Evolutionary conservation across 257 asterid genomes (phyloP).

Genomic region (Primulina eburnea): DNA sequence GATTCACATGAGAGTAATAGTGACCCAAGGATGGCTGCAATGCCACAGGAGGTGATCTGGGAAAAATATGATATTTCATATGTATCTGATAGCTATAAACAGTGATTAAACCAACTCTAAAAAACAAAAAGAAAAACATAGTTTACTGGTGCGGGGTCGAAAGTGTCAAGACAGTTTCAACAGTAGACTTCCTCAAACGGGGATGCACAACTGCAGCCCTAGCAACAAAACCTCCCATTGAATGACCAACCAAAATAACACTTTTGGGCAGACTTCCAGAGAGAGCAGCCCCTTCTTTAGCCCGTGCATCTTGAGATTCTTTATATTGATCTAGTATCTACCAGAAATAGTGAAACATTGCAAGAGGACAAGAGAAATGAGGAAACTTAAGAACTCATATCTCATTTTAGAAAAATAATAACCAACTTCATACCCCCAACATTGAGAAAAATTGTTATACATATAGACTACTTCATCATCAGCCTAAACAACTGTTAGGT

Average conservation of each 20-base stretch:
- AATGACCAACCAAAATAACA: slow-evolving; percentile 96
- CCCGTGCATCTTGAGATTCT: slow-evolving; percentile 58
- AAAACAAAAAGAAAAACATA: slow-evolving; percentile 17
- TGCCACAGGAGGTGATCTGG: slow-evolving; percentile 88
- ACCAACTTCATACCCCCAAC: slow-evolving; percentile 13
- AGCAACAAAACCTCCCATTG: slow-evolving; percentile 99
- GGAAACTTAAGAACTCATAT: slow-evolving; percentile 5
- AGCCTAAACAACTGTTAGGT: too few relatives aligned
- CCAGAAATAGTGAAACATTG: slow-evolving; percentile 15
- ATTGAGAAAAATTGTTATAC: slow-evolving; percentile 7
- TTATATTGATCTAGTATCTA: slow-evolving; percentile 85
- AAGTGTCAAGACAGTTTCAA: slow-evolving; percentile 88
- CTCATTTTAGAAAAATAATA: background rate
- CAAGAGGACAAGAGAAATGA: background rate
- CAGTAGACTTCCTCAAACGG: slow-evolving; percentile 75
- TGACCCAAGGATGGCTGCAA: slow-evolving; percentile 94
- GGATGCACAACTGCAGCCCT: slow-evolving; percentile 95
- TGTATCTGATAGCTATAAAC: slow-evolving; percentile 23
- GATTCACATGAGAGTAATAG: slow-evolving; percentile 70
- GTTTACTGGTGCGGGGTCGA: slow-evolving; percentile 94
- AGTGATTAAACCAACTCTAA: slow-evolving; percentile 13
- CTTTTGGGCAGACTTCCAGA: slow-evolving; percentile 65
- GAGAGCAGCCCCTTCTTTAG: slow-evolving; percentile 66
- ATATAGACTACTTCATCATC: slow-evolving; percentile 14
- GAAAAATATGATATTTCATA: slow-evolving; percentile 22